A percentile compares a stretch with the other conserved stretches of the same genome.
phyloP scores from a whole-genome alignment of 805 yeast species.

The Pichia nanzhaoensis region DNA sequence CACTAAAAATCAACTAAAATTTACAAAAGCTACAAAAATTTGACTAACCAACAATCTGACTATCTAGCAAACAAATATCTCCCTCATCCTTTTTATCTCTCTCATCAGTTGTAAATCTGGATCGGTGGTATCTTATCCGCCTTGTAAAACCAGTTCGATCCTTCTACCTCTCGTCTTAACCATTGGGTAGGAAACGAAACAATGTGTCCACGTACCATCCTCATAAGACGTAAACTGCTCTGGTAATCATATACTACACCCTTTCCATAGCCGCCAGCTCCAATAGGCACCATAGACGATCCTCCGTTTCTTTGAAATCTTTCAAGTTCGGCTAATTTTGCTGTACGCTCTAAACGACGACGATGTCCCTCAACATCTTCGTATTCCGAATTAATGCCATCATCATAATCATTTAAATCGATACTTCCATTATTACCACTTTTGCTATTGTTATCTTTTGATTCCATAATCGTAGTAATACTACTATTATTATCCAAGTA shows the following conservation, averaged over 20 bases:
- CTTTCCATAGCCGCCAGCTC: constrained; percentile 2
- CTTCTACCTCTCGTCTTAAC: constrained; percentile 79
- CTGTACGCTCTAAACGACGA: constrained; percentile 20
- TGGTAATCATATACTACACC: constrained; percentile 45
- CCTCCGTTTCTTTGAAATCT: constrained; percentile 20
- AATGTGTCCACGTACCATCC: constrained; percentile 75
- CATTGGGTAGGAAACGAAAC: constrained; percentile 92
- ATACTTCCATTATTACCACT: background rate
- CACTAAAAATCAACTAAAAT: too few relatives aligned
- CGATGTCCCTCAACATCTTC: constrained; percentile 8
- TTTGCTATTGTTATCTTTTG: background rate
- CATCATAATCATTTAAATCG: background rate
- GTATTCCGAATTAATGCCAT: background rate
- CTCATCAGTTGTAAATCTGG: constrained; percentile 70
- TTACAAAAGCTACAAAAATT: too few relatives aligned
- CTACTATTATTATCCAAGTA: background rate
- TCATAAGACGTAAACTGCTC: constrained; percentile 67
- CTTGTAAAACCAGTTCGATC: constrained; percentile 92
- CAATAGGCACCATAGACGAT: constrained; percentile 4
- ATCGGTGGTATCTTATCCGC: constrained; percentile 93
- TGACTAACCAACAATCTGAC: too few relatives aligned
- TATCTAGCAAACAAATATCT: background rate
- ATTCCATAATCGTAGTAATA: constrained; percentile 10
- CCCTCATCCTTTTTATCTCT: constrained; percentile 3
- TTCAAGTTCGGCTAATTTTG: constrained; percentile 26